Conservation (phyloP, 192 early-diverging fungal genomes). For the Ambispora gerdemannii region DNA sequence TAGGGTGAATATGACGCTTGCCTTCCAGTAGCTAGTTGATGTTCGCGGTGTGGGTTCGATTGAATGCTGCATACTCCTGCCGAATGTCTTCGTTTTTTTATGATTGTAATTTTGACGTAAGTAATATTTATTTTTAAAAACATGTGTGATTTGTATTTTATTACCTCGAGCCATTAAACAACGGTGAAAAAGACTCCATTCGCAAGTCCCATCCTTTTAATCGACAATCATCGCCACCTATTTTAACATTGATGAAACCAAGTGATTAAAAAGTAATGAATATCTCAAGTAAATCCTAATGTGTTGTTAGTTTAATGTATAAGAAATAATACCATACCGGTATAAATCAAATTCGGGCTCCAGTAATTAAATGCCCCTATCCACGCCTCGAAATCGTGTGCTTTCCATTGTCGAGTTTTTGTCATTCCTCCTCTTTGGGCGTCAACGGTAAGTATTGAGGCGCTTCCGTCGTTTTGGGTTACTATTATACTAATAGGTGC, state of each 20-base stretch:
- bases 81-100: slow-evolving; percentile 54
- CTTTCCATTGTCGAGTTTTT: slow-evolving; percentile 60
- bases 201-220: slow-evolving; percentile 90
- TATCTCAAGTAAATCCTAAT: too few species aligned
- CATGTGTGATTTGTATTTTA: slow-evolving; percentile 1
- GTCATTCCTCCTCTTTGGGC: slow-evolving; percentile 42
- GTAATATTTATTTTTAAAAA: not conserved
- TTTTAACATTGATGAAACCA: not conserved
- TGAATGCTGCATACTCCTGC: slow-evolving; percentile 93
- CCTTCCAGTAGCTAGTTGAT: slow-evolving; percentile 84
- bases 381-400: slow-evolving; percentile 92
- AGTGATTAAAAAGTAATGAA: not conserved
- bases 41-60: slow-evolving; percentile 70
- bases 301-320: too few species aligned
- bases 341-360: slow-evolving; percentile 68
- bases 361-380: slow-evolving; percentile 87
- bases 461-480: slow-evolving; percentile 75
- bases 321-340: slow-evolving; percentile 38
- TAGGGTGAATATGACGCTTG: slow-evolving; percentile 35
- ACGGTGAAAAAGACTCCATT: slow-evolving; percentile 46
- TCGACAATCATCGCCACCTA: slow-evolving; percentile 80
- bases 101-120: not conserved
- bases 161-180: slow-evolving; percentile 61
- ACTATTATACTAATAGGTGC: slow-evolving; percentile 48
- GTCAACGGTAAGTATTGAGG: slow-evolving; percentile 53